Evolutionary conservation across 1,284 basidiomycete species (phyloP), one percentile per base, ranked within the genome.

Genomic region (Agaricales sp.): DNA sequence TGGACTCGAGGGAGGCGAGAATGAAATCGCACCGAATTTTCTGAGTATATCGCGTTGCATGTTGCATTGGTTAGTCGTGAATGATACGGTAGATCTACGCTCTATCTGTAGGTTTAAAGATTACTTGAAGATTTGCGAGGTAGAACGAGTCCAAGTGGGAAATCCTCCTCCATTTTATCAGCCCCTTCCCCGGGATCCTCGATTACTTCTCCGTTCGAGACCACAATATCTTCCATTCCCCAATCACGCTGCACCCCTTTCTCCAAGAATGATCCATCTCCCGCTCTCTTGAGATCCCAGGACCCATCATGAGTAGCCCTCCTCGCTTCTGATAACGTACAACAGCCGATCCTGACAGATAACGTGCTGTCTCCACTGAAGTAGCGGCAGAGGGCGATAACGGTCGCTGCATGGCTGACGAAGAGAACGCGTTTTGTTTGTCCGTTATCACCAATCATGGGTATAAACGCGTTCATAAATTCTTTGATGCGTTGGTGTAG

Each of bases 391-490:
- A 93, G 73, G 2, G 82, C 79, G 53, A 90, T 88, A 52, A 74
- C 70, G 3, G 87, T 83, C 13, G 88, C 90, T 0, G 90, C 90
- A 61, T 93, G 90, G 51, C 78, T 81, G 54, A 90, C 73, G 22
- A 93, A 64, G 30, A 92, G 59, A 12, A 91, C 67, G 4, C 73
- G 67, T 61, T 66, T 54, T 76, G 67, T 61, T 69, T 57, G 56
- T 61, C 56, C 53, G 11, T 8, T 53, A 1, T 50, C 52, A 6
- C 65, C 72, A 26, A 82, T 56, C 50, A 72, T 67, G 2, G 72
- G 66, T 26, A 80, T 55, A 46, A 86, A 71, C n/a, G 67, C 68
- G 1, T 61, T 57, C 21, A 87, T 66, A 53, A 84, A 72, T 2
- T 64, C 73, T 4, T 68, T 67, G 45, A 71, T 67, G 19, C 90